Base-by-base conservation (phyloP, 352 stramenopile genomes). In the Pythium periplocum region DNA sequence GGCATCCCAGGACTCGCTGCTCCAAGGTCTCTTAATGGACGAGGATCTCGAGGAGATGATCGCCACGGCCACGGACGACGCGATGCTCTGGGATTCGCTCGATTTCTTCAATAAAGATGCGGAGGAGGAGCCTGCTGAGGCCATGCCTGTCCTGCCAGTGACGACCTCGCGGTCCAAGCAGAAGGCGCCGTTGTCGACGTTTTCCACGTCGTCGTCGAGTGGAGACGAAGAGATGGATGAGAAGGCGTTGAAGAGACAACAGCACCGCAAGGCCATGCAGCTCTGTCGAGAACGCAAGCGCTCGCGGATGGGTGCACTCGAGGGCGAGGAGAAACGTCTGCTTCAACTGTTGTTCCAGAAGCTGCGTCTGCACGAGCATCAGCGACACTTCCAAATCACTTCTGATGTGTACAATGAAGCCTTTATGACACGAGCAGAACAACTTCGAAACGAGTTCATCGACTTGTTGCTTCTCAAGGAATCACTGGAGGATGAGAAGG, bases 221-320 rank as follows among this genome's bases (percentile, higher is more conserved):
- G 33, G 30, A 1, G 47, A 66, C 2, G 37, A 52, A 34, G 58
- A 56, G 10, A 39, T 38, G 7, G 51, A 55, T 11, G 51, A 37
- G 1, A 38, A 55, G 40, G 42, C n/a, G 26, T 53, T 38, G n/a
- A 61, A 61, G 59, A 45, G 59, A 0, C 32, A 53, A n/a, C 59
- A 51, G 35, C 59, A 66, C 34, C 59, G 59, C 9, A 30, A 66
- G 39, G 59, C 53, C 41, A 66, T 66, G 59, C 59, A 61, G 53
- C 59, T 50, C 43, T 61, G 53, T 47, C 43, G 59, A 31, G 53
- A 61, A 46, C 59, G 59, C 53, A 66, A 61, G 49, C 59, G 59
- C 32, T 57, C 48, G 40, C 59, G 59, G 35, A 58, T 66, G 59
- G 45, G 36, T 41, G 39, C 42, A 17, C 39, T 66, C 33, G 46